A percentile compares a stretch with the other conserved stretches of the same genome.
phyloP scores from a whole-genome alignment of 2,329 filamentous ascomycete genomes.

The Myriosclerotinia scirpicola region DNA sequence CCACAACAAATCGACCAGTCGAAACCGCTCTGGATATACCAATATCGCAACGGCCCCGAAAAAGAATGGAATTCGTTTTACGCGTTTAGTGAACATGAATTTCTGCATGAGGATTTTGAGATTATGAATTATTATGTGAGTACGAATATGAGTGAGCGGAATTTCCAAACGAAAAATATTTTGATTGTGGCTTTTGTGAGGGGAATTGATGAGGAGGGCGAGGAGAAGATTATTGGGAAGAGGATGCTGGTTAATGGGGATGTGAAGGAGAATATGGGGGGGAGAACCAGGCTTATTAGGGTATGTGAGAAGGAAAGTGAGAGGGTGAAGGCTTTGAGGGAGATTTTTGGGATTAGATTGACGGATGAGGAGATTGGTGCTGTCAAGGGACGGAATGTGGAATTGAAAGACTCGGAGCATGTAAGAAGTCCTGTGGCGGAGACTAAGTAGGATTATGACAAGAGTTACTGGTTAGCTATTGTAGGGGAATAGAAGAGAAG shows the following conservation, averaged over 20 bases:
- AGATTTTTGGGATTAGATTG: slow-evolving; percentile 53
- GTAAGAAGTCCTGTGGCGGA: neutral
- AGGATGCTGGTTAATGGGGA: slow-evolving; percentile 51
- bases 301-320: slow-evolving; percentile 53
- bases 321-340: slow-evolving; percentile 51
- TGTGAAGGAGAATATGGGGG: slow-evolving; percentile 55
- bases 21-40: slow-evolving; percentile 61
- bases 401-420: slow-evolving; percentile 12
- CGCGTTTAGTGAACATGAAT: slow-evolving; percentile 66
- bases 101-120: slow-evolving; percentile 59
- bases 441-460: neutral
- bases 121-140: slow-evolving; percentile 60
- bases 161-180: slow-evolving; percentile 57
- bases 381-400: slow-evolving; percentile 48
- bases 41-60: slow-evolving; percentile 52
- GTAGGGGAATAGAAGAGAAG: too few species aligned
- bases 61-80: slow-evolving; percentile 61
- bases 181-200: slow-evolving; percentile 59
- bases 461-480: too few species aligned
- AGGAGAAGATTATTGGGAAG: slow-evolving; percentile 51
- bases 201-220: slow-evolving; percentile 34
- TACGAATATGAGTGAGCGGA: slow-evolving; percentile 54
- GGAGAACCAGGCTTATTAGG: slow-evolving; percentile 50
- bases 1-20: slow-evolving; percentile 47
- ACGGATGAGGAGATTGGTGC: slow-evolving; percentile 51